A percentile compares a stretch with the other conserved stretches of the same genome.
Evolutionary conservation across 768 basidiomycete species (phyloP).

Genomic region (Kwoniella dendrophila): DNA sequence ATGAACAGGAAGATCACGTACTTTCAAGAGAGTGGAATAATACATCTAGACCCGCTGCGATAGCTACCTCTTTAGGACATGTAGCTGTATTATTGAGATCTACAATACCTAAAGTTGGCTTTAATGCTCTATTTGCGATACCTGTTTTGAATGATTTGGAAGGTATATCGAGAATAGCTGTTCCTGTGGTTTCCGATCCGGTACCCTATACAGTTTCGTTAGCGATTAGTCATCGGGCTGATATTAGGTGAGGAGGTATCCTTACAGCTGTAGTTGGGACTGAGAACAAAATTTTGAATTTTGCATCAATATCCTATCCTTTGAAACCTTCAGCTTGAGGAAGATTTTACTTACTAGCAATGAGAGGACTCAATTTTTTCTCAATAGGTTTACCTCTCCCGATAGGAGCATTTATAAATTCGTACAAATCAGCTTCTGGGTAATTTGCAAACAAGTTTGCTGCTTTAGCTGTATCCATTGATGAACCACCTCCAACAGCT

Average conservation of each 20-base stretch:
- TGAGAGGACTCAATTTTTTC: constrained; percentile 74
- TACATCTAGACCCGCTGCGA: constrained; percentile 92
- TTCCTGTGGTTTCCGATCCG: constrained; percentile 87
- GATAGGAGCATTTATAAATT: constrained; percentile 95
- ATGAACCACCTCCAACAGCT: constrained; percentile 59
- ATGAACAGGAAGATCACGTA: constrained; percentile 57
- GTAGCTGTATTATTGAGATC: constrained; percentile 89
- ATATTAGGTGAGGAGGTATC: not conserved
- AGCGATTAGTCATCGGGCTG: constrained; percentile 7
- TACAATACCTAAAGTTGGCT: constrained; percentile 80
- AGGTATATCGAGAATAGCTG: constrained; percentile 84
- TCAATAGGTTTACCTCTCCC: constrained; percentile 87
- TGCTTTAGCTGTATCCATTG: constrained; percentile 93
- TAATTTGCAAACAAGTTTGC: constrained; percentile 86
- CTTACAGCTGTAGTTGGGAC: constrained; percentile 74
- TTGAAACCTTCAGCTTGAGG: not conserved
- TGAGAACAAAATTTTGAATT: constrained; percentile 19
- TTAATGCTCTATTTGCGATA: constrained; percentile 87
- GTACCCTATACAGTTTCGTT: constrained; percentile 29
- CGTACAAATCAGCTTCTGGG: constrained; percentile 87
- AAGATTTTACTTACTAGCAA: constrained; percentile 63
- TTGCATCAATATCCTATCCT: not conserved
- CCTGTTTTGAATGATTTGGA: constrained; percentile 94
- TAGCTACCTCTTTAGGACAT: constrained; percentile 89
- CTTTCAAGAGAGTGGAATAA: constrained; percentile 94